A percentile compares a stretch with the other conserved stretches of the same genome.
Conservation (phyloP, 2,329 filamentous ascomycete species). For the Calonectria naviculata region DNA sequence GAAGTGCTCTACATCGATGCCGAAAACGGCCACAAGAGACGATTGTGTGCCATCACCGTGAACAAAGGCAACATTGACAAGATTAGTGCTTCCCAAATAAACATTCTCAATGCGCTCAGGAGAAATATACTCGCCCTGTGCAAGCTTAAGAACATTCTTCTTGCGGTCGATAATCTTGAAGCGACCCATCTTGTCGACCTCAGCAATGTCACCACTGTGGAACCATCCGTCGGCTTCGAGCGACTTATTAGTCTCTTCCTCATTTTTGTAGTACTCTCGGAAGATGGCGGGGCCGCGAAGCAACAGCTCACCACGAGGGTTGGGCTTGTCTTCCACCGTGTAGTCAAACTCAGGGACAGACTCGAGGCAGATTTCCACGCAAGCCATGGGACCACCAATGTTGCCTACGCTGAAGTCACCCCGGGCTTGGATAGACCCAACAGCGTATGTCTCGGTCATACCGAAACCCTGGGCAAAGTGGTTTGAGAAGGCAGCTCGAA, state of each 20-base stretch:
- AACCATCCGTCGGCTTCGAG: slow-evolving; percentile 96
- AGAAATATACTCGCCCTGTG: slow-evolving; percentile 98
- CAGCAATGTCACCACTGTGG: slow-evolving; percentile 91
- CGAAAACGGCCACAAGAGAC: slow-evolving; percentile 86
- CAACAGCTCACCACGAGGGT: slow-evolving; percentile 90
- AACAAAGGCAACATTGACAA: slow-evolving; percentile 85
- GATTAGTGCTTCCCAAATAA: slow-evolving; percentile 82
- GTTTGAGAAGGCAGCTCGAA: slow-evolving; percentile 84
- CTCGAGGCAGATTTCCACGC: slow-evolving; percentile 80
- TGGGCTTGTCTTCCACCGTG: slow-evolving; percentile 84
- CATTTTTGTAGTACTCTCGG: slow-evolving; percentile 89
- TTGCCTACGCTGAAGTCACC: slow-evolving; percentile 83
- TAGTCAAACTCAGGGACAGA: slow-evolving; percentile 97
- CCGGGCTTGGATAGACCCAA: slow-evolving; percentile 74
- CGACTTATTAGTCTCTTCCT: slow-evolving; percentile 85
- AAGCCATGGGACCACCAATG: slow-evolving; percentile 78
- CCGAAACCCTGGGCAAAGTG: slow-evolving; percentile 90
- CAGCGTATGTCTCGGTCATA: slow-evolving; percentile 92
- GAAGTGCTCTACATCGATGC: slow-evolving; percentile 86
- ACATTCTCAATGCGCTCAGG: slow-evolving; percentile 98
- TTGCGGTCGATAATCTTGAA: slow-evolving; percentile 95
- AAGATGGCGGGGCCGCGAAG: slow-evolving; percentile 86
- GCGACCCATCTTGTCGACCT: slow-evolving; percentile 85
- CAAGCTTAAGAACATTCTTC: slow-evolving; percentile 99
- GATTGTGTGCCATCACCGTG: slow-evolving; percentile 90